Conservation (phyloP, 257 asterid species). For the Lantana camara region DNA sequence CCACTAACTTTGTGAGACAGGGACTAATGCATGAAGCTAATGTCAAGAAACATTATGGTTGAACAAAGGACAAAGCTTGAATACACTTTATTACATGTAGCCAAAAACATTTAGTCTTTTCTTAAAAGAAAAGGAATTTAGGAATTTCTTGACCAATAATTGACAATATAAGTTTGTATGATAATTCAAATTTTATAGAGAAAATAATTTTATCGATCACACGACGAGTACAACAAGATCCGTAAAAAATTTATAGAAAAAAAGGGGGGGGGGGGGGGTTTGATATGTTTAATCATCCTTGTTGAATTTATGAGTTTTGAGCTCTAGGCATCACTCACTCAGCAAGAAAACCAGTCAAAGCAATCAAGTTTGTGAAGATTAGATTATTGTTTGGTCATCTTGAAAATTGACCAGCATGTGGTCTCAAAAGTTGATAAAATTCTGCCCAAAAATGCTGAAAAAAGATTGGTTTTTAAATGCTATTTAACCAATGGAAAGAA, state of each 20-base stretch:
- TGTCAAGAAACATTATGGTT: constrained; percentile 21
- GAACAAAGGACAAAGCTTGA: constrained; percentile 24
- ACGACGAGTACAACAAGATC: too few species aligned
- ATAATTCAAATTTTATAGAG: too few species aligned
- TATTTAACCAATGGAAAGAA: constrained; percentile 29
- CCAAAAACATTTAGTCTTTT: not conserved
- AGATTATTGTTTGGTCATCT: constrained; percentile 24
- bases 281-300: too few species aligned
- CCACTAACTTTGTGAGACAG: constrained; percentile 18
- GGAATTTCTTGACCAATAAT: constrained; percentile 26
- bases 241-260: too few species aligned
- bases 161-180: constrained; percentile 1
- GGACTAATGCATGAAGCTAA: constrained; percentile 7
- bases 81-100: not conserved
- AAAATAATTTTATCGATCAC: too few species aligned
- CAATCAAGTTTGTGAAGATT: constrained; percentile 19
- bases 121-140: not conserved
- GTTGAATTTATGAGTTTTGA: constrained; percentile 29
- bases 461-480: constrained; percentile 31
- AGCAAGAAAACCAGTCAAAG: constrained; percentile 36
- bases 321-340: constrained; percentile 28
- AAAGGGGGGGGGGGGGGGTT: constrained; percentile 14
- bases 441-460: constrained; percentile 39
- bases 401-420: constrained; percentile 32
- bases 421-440: constrained; percentile 41